A percentile compares a stretch with the other conserved stretches of the same genome.
phyloP scores from a whole-genome alignment of 176 grass and related monocot genomes.

The Panicum miliaceum region DNA sequence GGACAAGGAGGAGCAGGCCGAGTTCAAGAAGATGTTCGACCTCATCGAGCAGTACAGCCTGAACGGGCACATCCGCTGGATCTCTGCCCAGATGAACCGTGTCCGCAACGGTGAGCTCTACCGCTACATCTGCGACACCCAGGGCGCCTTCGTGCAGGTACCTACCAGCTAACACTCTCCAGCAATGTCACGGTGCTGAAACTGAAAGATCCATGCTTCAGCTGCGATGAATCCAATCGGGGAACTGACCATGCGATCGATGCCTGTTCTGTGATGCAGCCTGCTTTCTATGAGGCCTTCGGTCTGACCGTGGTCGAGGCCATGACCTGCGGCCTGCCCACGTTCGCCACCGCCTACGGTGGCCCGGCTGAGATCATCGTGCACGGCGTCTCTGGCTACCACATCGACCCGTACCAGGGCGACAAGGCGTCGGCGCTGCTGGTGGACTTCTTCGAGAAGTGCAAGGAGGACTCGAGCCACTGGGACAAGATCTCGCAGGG shows the following conservation, averaged over 20 bases:
- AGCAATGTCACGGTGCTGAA: background rate
- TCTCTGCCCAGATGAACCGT: slow-evolving; percentile 99
- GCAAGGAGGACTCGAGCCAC: slow-evolving; percentile 59
- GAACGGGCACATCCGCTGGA: slow-evolving; percentile 87
- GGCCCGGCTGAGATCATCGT: slow-evolving; percentile 97
- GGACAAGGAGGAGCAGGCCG: slow-evolving; percentile 95
- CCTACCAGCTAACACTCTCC: background rate
- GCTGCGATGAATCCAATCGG: background rate
- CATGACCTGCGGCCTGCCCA: slow-evolving; percentile 94
- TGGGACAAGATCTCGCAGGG: slow-evolving; percentile 87
- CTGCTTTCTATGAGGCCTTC: slow-evolving; percentile 96
- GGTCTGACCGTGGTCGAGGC: slow-evolving; percentile 96
- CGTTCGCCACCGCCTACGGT: slow-evolving; percentile 89
- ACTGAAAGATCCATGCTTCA: background rate
- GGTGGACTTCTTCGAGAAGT: slow-evolving; percentile 93
- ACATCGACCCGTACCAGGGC: slow-evolving; percentile 96
- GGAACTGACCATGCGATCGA: background rate
- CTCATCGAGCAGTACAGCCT: slow-evolving; percentile 85
- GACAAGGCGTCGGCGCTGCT: slow-evolving; percentile 86
- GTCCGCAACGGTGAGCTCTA: slow-evolving; percentile 97
- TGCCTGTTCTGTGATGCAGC: slow-evolving; percentile 48
- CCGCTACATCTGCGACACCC: slow-evolving; percentile 90
- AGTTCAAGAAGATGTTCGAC: slow-evolving; percentile 95
- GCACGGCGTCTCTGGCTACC: slow-evolving; percentile 85
- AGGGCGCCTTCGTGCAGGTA: slow-evolving; percentile 93